These are phyloP conservation scores for Platanus orientalis DNA, from an alignment of 164 flowering plant genomes.

Conservation along the genomic window DNA sequence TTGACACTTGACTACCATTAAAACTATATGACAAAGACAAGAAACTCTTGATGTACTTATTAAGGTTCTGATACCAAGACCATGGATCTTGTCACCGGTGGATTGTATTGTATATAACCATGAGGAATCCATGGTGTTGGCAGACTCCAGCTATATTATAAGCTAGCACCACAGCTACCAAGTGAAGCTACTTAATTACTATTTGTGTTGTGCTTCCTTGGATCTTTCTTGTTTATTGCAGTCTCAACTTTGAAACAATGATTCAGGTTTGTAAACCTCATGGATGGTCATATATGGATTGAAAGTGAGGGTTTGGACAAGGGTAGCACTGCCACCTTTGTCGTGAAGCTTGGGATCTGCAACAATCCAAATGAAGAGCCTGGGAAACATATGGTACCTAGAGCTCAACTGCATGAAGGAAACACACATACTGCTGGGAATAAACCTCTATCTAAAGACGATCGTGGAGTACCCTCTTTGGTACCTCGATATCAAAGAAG, in stretches of 20 bases:
- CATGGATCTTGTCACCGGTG: no score
- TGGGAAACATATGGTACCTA: conserved; percentile 13
- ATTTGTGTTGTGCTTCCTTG: no score
- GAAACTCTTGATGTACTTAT: no score
- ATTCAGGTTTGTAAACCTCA: conserved; percentile 54
- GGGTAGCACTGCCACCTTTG: conserved; percentile 42
- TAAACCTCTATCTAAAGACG: conserved; percentile 6
- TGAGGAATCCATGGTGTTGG: no score
- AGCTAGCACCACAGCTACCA: no score
- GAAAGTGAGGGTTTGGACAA: conserved; percentile 64
- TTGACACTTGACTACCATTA: no score
- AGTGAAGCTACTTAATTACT: no score
- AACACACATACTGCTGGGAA: conserved; percentile 23
- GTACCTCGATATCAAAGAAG: conserved; percentile 30
- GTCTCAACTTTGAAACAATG: conserved; percentile 5
- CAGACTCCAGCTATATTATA: no score
- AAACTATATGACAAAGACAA: no score
- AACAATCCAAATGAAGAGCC: conserved; percentile 24
- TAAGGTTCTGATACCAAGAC: no score
- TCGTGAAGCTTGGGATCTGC: conserved; percentile 40
- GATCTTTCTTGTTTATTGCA: not conserved
- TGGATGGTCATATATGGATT: conserved; percentile 74
- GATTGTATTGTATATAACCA: no score
- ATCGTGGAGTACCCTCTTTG: conserved; percentile 5
- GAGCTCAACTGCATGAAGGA: conserved; percentile 24